Evolutionary conservation across 495 filamentous ascomycete species (phyloP), one percentile per base, ranked within the genome.

Genomic region (Neurospora cerealis): DNA sequence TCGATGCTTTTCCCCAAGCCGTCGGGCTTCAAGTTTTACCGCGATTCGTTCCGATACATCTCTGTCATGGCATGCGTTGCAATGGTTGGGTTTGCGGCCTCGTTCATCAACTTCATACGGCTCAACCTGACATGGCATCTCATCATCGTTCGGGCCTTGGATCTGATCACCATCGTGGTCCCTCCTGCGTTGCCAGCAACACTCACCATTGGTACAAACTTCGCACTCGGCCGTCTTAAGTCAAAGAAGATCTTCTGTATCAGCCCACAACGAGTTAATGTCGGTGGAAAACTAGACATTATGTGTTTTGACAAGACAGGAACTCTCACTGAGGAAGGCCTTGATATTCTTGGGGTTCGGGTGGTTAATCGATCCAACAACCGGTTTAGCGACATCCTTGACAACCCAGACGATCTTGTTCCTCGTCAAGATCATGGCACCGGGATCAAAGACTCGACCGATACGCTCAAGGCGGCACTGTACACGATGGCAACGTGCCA

Each of bases 1-100:
- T 98, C 96, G 1, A 99, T 99, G 95, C 90, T 99, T 38, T 98
- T 99, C 79, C 96, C 96, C 0, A 98, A 98, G 78, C 96, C 96
- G 0, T 96, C 95, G 32, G 95, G 94, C 1, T 98, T 99, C 87
- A 98, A 96, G 77, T 98, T 99, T 79, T 98, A 99, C 79, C 88
- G 93, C 21, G 96, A 99, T 79, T 98, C 96, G 5, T 99, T 99
- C 79, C 90, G 94, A 34, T 99, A 98, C 79, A 98, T 99, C 74
- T 94, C 93, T 7, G 96, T 99, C 41, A 98, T 99, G 96, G 95
- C 87, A 66, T 81, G 89, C n/a, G 91, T 99, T 75, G 96, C 96
- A 36, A 79, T 90, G 69, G 78, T 97, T 71, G 96, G 96, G 2
- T 99, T 99, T 79, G 82, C 93, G 36, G 93, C 91, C 7, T 97